Evolutionary conservation across 2,329 filamentous ascomycete genomes (phyloP).

Genomic region (Trichophyton schoenleinii): DNA sequence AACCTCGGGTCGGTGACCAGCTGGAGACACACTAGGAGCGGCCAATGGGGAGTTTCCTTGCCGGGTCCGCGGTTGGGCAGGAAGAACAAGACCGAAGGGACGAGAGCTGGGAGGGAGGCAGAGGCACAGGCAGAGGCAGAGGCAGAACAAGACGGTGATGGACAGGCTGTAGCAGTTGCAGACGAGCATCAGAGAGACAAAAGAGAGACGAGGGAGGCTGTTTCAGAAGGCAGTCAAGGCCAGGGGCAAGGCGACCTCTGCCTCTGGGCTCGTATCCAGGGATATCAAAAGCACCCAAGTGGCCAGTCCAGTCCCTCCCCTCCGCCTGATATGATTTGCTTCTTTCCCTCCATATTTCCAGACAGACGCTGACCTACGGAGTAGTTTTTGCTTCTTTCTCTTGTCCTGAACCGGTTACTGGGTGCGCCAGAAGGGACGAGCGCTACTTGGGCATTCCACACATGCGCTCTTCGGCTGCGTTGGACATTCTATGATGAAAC

Average conservation of each 20-base stretch:
- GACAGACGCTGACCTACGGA: too few species aligned
- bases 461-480: neutral
- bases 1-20: neutral
- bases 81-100: too few species aligned
- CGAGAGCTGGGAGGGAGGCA: too few species aligned
- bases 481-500: neutral
- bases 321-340: neutral
- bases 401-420: neutral
- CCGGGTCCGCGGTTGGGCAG: neutral
- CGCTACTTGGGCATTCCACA: neutral
- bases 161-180: too few species aligned
- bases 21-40: neutral
- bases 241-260: neutral
- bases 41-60: neutral
- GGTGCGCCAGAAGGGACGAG: neutral
- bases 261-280: too few species aligned
- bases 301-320: neutral
- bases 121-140: neutral
- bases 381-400: too few species aligned
- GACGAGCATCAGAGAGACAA: neutral
- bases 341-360: neutral
- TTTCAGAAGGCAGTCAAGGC: neutral
- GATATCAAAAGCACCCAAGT: neutral
- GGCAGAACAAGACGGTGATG: neutral
- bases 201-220: neutral